Evolutionary conservation across 169 alveolate species (phyloP), one percentile per base, ranked within the genome.

Genomic region (Cryptosporidium sp.): DNA sequence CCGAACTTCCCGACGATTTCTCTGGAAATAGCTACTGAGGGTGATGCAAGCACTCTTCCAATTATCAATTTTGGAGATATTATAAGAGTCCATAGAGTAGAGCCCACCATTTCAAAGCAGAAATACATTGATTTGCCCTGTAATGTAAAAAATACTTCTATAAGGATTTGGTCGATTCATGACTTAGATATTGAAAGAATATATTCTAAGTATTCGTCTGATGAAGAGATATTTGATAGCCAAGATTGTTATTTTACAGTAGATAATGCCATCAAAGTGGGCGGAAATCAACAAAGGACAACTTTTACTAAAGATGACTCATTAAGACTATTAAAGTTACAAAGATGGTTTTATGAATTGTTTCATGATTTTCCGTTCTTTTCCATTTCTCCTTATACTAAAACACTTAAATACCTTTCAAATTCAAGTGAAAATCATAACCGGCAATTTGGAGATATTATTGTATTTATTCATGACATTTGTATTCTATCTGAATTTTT

Each of bases 281-380:
- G 89, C 1, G 59, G 58, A 37, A 45, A 16, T 18, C 89, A 80
- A 21, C 89, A 59, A 62, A 80, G 65, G 14, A 80, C 89, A 21
- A 80, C 89, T 8, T 80, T 80, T 62, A 80, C 89, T 41, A 65
- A 80, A 50, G 65, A 80, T 10, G 89, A 80, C 26, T 80, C 89
- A 8, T 23, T 80, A 18, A 80, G 74, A 65, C 69, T 80, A 29
- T 50, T 80, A 31, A 62, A 67, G 35, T 45, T 80, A 6, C 89
- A 80, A 67, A 61, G 89, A 61, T 80, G 89, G 89, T 69, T 23
- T 43, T 80, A 80, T 45, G 89, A 80, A 80, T 41, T 80, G 48
- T 80, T 80, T 59, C 89, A 80, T 62, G 75, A 65, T n/a, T 80
- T 62, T 31, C 89, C 89, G 4, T 80, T 59, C 45, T 80, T 58